Evolutionary conservation across 176 grass and related monocot genomes (phyloP), one percentile per base, ranked within the genome.

Genomic region (Ensete glaucum): DNA sequence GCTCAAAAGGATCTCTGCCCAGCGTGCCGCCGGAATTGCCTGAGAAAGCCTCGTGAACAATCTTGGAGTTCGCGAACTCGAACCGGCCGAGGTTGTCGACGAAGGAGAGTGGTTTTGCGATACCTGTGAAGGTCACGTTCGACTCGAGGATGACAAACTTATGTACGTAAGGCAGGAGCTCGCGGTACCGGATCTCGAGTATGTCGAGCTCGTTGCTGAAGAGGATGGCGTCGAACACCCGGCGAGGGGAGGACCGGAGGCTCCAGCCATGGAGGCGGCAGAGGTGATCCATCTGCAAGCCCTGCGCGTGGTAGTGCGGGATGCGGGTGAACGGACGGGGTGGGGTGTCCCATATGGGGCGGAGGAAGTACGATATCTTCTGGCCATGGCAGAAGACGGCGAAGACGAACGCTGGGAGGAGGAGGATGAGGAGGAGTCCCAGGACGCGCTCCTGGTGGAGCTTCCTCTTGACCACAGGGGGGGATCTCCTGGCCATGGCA

Each of bases 151-250:
- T 65, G 73, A 98, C 82, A 80, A 98, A 98, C 69, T 81, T 84
- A 23, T 93, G 77, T 50, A 98, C 84, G 60, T 91, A 71, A 27
- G 90, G 95, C 51, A 90, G 74, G 58, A 98, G 84, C 73, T 93
- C 95, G 3, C 9, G 78, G 76, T 91, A 88, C 11, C 95, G 90
- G 64, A 93, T 91, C 70, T 98, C 90, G 11, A 98, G 88, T 51
- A 98, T 57, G 69, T 98, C 95, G 8, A 98, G 82, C 51, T 98
- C 95, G 53, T 93, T 98, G 62, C 90, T 98, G 69, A 98, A 93
- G 53, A 93, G 90, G 56, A 91, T 81, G 9, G 90, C 88, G 20
- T 98, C 95, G 14, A 91, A 93, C 14, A 98, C 85, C 16, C 74
- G 88, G 3, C 95, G 95, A 52, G 95, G 90, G 22, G 82, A 58